These are phyloP conservation scores for Acacia acuminata DNA, from an alignment of 306 rosid genomes.

Conservation along the genomic window DNA sequence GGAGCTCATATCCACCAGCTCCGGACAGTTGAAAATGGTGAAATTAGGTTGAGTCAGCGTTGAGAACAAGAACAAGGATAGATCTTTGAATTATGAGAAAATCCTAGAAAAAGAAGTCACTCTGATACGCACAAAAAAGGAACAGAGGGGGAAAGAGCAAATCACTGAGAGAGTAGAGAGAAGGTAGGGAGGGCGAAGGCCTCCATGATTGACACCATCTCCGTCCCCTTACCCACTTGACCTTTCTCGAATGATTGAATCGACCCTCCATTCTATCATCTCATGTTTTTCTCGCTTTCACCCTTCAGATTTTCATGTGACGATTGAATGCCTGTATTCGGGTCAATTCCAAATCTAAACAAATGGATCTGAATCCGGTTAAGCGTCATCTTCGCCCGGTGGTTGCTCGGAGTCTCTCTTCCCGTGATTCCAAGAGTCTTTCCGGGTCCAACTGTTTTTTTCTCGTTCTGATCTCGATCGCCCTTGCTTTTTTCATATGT, in stretches of 20 bases:
- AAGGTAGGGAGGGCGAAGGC: neutral
- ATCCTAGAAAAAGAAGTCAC: neutral
- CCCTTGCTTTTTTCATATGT: constrained; percentile 33
- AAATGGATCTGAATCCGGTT: constrained; percentile 62
- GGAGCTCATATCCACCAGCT: no score
- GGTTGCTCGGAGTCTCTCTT: constrained; percentile 47
- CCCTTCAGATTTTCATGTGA: constrained; percentile 49
- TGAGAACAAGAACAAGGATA: no score
- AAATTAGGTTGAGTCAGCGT: no score
- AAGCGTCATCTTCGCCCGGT: constrained; percentile 52
- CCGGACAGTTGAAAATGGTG: no score
- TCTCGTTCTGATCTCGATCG: constrained; percentile 25
- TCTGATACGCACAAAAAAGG: neutral
- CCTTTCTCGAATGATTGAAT: neutral
- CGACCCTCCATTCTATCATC: neutral
- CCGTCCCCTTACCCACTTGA: neutral
- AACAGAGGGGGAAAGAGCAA: neutral
- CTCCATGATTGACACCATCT: constrained; percentile 1
- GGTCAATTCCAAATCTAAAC: constrained; percentile 27
- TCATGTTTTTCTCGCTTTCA: constrained; percentile 26
- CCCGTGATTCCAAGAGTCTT: constrained; percentile 34
- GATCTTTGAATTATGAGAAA: neutral
- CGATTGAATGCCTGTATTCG: constrained; percentile 52
- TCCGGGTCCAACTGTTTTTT: constrained; percentile 31
- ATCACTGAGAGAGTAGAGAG: neutral